These are phyloP conservation scores for Spathaspora hagerdaliae DNA, from an alignment of 805 yeast genomes.

Conservation along the genomic window DNA sequence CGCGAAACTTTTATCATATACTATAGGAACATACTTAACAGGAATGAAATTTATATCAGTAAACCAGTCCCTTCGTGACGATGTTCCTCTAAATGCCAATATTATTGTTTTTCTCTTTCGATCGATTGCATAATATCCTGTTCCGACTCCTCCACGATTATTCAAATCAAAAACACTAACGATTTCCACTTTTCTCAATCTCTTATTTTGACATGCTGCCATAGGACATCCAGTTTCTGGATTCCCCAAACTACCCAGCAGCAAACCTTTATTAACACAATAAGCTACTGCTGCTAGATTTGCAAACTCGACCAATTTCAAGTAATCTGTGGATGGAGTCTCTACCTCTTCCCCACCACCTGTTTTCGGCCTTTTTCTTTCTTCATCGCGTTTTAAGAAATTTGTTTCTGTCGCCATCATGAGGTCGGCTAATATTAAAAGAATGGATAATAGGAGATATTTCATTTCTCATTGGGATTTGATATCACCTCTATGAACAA, in stretches of 20 bases:
- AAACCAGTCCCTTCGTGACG: slow-evolving; percentile 57
- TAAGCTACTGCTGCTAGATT: slow-evolving; percentile 33
- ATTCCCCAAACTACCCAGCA: slow-evolving; percentile 18
- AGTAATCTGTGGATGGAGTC: slow-evolving; percentile 11
- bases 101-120: slow-evolving; percentile 38
- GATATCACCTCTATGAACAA: no score
- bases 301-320: slow-evolving; percentile 27
- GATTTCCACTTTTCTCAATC: slow-evolving; percentile 27
- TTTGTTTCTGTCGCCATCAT: not conserved
- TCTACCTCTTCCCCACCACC: not conserved
- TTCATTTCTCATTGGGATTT: not conserved
- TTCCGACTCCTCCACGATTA: slow-evolving; percentile 43
- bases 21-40: slow-evolving; percentile 41
- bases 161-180: slow-evolving; percentile 38
- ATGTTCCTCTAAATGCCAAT: slow-evolving; percentile 61
- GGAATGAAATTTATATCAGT: slow-evolving; percentile 52
- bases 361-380: not conserved
- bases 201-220: slow-evolving; percentile 17
- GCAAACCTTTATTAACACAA: slow-evolving; percentile 30
- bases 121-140: slow-evolving; percentile 54
- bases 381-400: no score
- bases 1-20: slow-evolving; percentile 6
- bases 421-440: no score
- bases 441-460: not conserved
- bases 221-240: slow-evolving; percentile 20